Evolutionary conservation across 2,329 filamentous ascomycete genomes (phyloP), one percentile per base, ranked within the genome.

Genomic region (Paraphoma sp.): DNA sequence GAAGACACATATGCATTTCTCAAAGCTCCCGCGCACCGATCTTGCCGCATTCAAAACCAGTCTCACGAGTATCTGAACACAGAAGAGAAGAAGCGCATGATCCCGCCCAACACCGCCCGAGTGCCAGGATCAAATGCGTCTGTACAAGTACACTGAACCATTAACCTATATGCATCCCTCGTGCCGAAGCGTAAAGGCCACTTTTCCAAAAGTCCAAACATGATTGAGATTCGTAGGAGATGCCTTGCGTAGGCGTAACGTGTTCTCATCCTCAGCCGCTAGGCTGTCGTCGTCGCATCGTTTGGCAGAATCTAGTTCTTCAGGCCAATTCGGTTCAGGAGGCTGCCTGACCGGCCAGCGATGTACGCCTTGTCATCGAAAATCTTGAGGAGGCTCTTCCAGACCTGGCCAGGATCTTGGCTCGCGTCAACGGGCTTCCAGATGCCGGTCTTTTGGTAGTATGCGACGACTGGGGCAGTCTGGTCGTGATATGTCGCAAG

Each of bases 361-460:
- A 76, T 70, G 50, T 70, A 64, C 30, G 76, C 70, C 63, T 77
- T 77, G 75, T 88, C 83, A 69, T 89, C 87, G 75, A 99, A 94
- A 70, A 97, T 89, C 72, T 88, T 87, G 62, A 98, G 83, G 78
- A 99, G 83, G 78, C 89, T 92, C 84, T 92, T 93, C 95, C 95
- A 99, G 60, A 99, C 95, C 79, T 93, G 89, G 46, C 92, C 91
- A 17, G 95, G 95, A 81, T 97, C 89, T 84, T 99, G 93, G 83
- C 91, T 96, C 64, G 95, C 95, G 78, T 99, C 95, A 71, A 99
- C 87, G 62, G 90, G 90, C 79, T 89, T 90, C 95, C 95, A 99
- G 84, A 99, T 97, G 68, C 93, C 93, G 48, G 91, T 96, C 81
- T 93, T 92, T 82, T 96, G 91, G 87, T 99, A 99, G 85, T 99